Evolutionary conservation across 129 eudicot species (phyloP).

Genomic region (Centaurea solstitialis): DNA sequence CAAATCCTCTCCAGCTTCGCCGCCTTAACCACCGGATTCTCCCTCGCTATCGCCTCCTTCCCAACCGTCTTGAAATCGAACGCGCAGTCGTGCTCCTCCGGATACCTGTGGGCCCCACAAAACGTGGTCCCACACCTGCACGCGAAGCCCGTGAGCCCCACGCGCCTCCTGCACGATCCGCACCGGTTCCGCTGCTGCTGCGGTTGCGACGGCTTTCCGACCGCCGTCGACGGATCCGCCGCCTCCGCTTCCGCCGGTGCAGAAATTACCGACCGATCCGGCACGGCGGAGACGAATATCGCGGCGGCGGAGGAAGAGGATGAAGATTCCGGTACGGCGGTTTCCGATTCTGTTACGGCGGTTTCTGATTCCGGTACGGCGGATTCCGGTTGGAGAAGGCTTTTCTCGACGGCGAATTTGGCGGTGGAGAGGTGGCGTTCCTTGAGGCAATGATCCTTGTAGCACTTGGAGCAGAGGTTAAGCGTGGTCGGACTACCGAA

Average conservation of each 20-base stretch:
- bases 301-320: not conserved
- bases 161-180: slow-evolving; percentile 49
- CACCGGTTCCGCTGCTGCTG: slow-evolving; percentile 49
- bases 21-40: slow-evolving; percentile 63
- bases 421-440: slow-evolving; percentile 22
- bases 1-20: slow-evolving; percentile 57
- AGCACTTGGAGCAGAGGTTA: slow-evolving; percentile 63
- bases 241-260: not conserved
- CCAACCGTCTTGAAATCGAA: slow-evolving; percentile 60
- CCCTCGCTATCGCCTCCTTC: slow-evolving; percentile 57
- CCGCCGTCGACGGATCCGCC: slow-evolving; percentile 1
- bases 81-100: slow-evolving; percentile 57
- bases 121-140: slow-evolving; percentile 55
- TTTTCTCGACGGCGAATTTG: slow-evolving; percentile 15
- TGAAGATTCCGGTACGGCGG: not conserved
- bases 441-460: slow-evolving; percentile 39
- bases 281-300: not conserved
- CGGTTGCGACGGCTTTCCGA: slow-evolving; percentile 8
- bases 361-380: too few species aligned
- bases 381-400: too few species aligned
- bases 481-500: slow-evolving; percentile 63
- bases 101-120: slow-evolving; percentile 71
- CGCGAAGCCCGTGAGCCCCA: slow-evolving; percentile 60
- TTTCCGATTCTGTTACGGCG: not conserved
- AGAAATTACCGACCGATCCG: slow-evolving; percentile 13